Conservation (phyloP, 2,329 filamentous ascomycete species). For the Penicillium sp. region DNA sequence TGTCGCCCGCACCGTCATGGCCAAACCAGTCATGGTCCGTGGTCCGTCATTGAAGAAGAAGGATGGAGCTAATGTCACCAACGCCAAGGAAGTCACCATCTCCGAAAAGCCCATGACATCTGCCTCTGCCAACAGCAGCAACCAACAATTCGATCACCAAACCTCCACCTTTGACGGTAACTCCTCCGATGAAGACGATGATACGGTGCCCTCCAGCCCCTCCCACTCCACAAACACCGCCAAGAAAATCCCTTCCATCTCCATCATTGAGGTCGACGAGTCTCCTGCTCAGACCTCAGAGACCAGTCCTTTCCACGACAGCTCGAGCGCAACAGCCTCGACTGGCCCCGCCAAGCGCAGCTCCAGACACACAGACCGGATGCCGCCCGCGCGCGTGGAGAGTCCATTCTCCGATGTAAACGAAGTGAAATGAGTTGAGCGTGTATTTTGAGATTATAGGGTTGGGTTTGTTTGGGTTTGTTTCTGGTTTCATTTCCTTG, state of each 20-base stretch:
- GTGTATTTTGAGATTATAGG: conserved; percentile 2
- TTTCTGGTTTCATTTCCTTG: neutral
- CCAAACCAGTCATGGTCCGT: conserved; percentile 48
- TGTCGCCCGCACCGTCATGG: conserved; percentile 45
- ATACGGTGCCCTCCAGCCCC: conserved; percentile 10
- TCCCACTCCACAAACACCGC: conserved; percentile 20
- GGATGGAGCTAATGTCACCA: conserved; percentile 24
- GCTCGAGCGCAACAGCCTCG: conserved; percentile 20
- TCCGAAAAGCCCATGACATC: conserved; percentile 12
- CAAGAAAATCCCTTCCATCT: conserved; percentile 20
- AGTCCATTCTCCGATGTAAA: conserved; percentile 48
- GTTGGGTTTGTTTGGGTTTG: neutral
- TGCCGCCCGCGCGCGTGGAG: conserved; percentile 30
- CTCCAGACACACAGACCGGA: conserved; percentile 27
- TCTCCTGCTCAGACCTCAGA: neutral
- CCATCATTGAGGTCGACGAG: conserved; percentile 17
- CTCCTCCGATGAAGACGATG: conserved; percentile 35
- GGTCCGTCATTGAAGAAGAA: conserved; percentile 35
- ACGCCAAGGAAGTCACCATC: neutral
- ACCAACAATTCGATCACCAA: conserved; percentile 18
- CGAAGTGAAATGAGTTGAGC: conserved; percentile 35
- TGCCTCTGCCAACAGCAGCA: conserved; percentile 15
- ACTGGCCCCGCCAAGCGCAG: conserved; percentile 24
- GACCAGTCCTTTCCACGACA: conserved; percentile 30
- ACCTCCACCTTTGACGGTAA: conserved; percentile 34